Evolutionary conservation across 441 rosid species (phyloP).

Genomic region (Macaranga tanarius): DNA sequence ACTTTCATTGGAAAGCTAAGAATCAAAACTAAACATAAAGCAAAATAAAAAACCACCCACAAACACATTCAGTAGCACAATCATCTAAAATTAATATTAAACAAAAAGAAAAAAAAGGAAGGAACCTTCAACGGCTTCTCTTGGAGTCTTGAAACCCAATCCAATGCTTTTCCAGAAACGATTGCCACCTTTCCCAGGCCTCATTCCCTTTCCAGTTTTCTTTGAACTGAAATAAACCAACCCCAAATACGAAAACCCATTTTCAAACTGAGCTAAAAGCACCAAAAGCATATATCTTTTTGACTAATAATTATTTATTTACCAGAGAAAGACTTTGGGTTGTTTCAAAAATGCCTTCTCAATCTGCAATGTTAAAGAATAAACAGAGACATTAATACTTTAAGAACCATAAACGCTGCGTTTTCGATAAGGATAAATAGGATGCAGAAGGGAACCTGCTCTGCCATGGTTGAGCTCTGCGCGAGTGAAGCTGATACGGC

Average conservation of each 20-base stretch:
- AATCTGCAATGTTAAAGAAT: slow-evolving; percentile 36
- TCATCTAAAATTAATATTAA: background rate
- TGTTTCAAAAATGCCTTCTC: slow-evolving; percentile 70
- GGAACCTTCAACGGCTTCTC: slow-evolving; percentile 76
- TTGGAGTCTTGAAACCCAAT: slow-evolving; percentile 76
- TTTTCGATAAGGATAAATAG: background rate
- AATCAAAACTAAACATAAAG: no score
- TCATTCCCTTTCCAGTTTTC: slow-evolving; percentile 67
- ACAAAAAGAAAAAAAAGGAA: background rate
- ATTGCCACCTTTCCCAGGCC: slow-evolving; percentile 87
- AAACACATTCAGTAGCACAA: background rate
- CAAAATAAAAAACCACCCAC: no score
- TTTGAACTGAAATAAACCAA: slow-evolving; percentile 42
- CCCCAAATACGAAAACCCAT: no score
- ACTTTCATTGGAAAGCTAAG: no score
- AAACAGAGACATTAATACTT: background rate
- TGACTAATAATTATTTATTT: background rate
- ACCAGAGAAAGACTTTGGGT: slow-evolving; percentile 63
- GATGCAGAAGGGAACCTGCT: slow-evolving; percentile 19
- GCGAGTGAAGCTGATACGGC: background rate
- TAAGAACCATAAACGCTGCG: background rate
- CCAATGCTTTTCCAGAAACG: slow-evolving; percentile 78
- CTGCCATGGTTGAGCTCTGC: slow-evolving; percentile 18
- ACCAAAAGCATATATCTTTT: no score
- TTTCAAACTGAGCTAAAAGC: no score